phyloP scores from a whole-genome alignment of 441 rosid genomes.

The Arabidopsis lyrata region DNA sequence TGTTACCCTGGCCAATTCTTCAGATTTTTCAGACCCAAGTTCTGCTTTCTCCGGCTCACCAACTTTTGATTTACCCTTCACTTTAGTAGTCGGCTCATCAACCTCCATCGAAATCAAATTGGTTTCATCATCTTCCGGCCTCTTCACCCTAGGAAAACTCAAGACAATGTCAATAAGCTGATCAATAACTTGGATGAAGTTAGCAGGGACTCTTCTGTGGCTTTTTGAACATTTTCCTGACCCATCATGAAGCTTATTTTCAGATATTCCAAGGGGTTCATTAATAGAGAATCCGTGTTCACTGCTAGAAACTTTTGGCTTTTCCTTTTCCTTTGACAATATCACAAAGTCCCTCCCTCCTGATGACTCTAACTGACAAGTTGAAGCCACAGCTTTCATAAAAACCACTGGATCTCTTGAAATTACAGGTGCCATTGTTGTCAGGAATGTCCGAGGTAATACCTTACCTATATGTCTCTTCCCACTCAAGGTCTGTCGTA shows the following conservation, averaged over 20 bases:
- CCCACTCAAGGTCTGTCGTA: constrained; percentile 81
- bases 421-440: constrained; percentile 91
- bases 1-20: constrained; percentile 86
- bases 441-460: constrained; percentile 71
- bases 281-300: constrained; percentile 64
- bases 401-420: constrained; percentile 92
- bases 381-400: constrained; percentile 84
- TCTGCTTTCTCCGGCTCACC: constrained; percentile 72
- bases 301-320: constrained; percentile 62
- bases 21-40: constrained; percentile 83
- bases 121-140: constrained; percentile 59
- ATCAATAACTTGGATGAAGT: constrained; percentile 88
- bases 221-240: constrained; percentile 78
- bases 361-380: constrained; percentile 91
- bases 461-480: constrained; percentile 81
- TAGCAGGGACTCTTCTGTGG: constrained; percentile 84
- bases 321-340: constrained; percentile 82
- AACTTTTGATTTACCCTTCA: constrained; percentile 93
- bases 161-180: constrained; percentile 94
- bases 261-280: constrained; percentile 78
- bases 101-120: constrained; percentile 76
- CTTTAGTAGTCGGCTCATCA: constrained; percentile 79
- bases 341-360: constrained; percentile 89
- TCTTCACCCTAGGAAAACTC: constrained; percentile 65
- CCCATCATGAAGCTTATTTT: constrained; percentile 81